These are phyloP conservation scores for Penicillium sp. DNA, from an alignment of 2,329 filamentous ascomycete genomes.

Conservation along the genomic window DNA sequence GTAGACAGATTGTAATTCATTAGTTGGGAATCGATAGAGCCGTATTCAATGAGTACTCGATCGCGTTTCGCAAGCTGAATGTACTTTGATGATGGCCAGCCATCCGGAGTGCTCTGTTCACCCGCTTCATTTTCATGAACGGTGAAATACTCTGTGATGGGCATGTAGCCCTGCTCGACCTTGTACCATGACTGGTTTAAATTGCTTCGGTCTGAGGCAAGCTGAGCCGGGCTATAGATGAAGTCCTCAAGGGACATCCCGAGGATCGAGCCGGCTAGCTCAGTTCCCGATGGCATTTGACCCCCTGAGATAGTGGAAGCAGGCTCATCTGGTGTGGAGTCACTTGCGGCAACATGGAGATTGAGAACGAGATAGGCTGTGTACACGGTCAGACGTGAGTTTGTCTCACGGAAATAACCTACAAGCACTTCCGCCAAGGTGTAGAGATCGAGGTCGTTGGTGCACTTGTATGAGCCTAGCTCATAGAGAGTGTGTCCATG, in stretches of 20 bases:
- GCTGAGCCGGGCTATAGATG: slow-evolving; percentile 55
- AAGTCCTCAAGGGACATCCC: slow-evolving; percentile 50
- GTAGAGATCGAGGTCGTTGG: slow-evolving; percentile 52
- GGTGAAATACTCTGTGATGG: slow-evolving; percentile 55
- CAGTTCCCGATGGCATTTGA: slow-evolving; percentile 46
- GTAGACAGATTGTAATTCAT: slow-evolving; percentile 53
- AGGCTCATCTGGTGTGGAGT: slow-evolving; percentile 43
- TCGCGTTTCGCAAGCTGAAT: slow-evolving; percentile 56
- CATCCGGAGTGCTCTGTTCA: slow-evolving; percentile 53
- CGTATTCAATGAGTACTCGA: slow-evolving; percentile 57
- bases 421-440: slow-evolving; percentile 52
- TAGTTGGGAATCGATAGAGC: slow-evolving; percentile 59
- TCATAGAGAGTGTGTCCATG: slow-evolving; percentile 41
- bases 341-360: slow-evolving; percentile 56
- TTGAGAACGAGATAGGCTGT: slow-evolving; percentile 58
- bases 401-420: slow-evolving; percentile 55
- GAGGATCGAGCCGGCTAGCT: slow-evolving; percentile 51
- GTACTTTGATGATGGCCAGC: slow-evolving; percentile 64
- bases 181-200: slow-evolving; percentile 61
- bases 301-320: slow-evolving; percentile 43
- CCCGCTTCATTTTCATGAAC: slow-evolving; percentile 39
- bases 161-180: slow-evolving; percentile 43
- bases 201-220: slow-evolving; percentile 55
- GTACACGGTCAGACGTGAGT: slow-evolving; percentile 56
- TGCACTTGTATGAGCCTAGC: slow-evolving; percentile 58